Conservation (phyloP, 2,329 filamentous ascomycete species). For the Capronia epimyces region DNA sequence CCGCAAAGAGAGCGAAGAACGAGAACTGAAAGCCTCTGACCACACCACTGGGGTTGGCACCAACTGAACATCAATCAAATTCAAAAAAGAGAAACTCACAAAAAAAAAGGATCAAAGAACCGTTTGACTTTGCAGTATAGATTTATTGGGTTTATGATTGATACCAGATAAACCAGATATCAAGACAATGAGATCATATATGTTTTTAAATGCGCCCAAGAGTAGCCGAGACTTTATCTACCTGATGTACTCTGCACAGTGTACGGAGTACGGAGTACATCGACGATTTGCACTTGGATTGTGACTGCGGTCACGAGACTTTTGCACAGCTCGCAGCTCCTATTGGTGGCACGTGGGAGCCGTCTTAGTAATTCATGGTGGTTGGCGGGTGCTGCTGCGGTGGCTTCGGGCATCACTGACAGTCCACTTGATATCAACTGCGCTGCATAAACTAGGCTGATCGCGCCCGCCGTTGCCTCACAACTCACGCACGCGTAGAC, state of each 20-base stretch:
- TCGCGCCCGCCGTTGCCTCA: conserved; percentile 5
- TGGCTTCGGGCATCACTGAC: no score
- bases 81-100: conserved; percentile 7
- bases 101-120: neutral
- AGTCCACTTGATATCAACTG: neutral
- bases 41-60: conserved; percentile 31
- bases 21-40: conserved; percentile 23
- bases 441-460: neutral
- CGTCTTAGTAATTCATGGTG: neutral
- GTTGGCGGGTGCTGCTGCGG: neutral
- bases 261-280: neutral
- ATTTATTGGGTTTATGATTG: conserved; percentile 9
- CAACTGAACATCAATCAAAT: conserved; percentile 19
- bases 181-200: neutral
- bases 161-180: conserved; percentile 22
- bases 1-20: conserved; percentile 33
- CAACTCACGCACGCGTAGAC: neutral
- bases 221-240: no score
- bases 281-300: neutral
- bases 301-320: neutral
- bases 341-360: neutral
- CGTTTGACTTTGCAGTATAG: conserved; percentile 6
- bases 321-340: neutral
- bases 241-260: neutral
- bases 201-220: neutral